phyloP scores from a whole-genome alignment of 2,329 filamentous ascomycete species.

The Verticillium zaregamsianum region DNA sequence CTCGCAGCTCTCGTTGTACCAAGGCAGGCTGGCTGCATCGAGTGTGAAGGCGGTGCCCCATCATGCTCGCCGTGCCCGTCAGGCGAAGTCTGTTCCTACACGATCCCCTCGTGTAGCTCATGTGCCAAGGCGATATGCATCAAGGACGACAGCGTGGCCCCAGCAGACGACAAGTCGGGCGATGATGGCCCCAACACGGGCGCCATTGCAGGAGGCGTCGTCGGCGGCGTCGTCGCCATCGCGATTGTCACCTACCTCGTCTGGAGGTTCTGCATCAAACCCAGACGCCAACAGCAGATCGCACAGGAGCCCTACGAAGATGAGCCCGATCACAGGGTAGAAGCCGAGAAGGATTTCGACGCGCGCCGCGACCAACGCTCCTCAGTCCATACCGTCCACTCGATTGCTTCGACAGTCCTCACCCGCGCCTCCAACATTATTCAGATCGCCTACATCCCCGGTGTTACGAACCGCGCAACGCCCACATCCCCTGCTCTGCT shows the following conservation, averaged over 20 bases:
- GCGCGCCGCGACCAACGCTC: constrained; percentile 59
- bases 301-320: constrained; percentile 51
- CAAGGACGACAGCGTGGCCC: constrained; percentile 17
- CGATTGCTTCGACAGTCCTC: constrained; percentile 90
- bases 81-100: constrained; percentile 40
- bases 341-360: constrained; percentile 49
- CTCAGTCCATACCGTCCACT: constrained; percentile 81
- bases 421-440: constrained; percentile 98
- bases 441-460: constrained; percentile 97
- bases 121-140: constrained; percentile 46
- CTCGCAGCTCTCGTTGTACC: constrained; percentile 23
- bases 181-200: constrained; percentile 62
- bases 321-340: constrained; percentile 53
- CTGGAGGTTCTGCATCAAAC: constrained; percentile 85
- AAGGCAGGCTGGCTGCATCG: constrained; percentile 38
- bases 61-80: constrained; percentile 40
- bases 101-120: constrained; percentile 39
- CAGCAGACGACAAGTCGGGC: constrained; percentile 8
- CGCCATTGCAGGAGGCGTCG: constrained; percentile 85
- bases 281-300: constrained; percentile 62
- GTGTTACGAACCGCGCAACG: constrained; percentile 86
- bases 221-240: constrained; percentile 76
- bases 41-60: constrained; percentile 37
- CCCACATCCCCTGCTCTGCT: constrained; percentile 76
- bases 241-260: constrained; percentile 73